A percentile compares a stretch with the other conserved stretches of the same genome.
Evolutionary conservation across 805 yeast genomes (phyloP).

Genomic region (Yarrowia sp.): DNA sequence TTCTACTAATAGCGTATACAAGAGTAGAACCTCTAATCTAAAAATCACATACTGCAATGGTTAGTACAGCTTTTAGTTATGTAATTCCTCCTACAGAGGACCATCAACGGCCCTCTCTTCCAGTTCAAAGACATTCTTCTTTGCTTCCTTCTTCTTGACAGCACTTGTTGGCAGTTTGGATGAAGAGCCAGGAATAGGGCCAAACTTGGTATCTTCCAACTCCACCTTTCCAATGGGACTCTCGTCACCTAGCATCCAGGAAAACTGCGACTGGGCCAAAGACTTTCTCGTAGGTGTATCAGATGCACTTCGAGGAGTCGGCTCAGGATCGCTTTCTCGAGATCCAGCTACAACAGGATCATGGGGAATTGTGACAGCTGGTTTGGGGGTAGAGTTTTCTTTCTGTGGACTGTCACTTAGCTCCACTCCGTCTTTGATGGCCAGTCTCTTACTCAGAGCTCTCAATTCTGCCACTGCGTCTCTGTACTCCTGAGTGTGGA

Average conservation of each 20-base stretch:
- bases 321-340: not conserved
- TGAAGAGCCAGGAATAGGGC: not conserved
- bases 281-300: conserved; percentile 29
- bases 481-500: not conserved
- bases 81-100: not conserved
- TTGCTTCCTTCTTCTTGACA: not conserved
- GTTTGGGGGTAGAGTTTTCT: not conserved
- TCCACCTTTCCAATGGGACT: conserved; percentile 2
- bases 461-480: not conserved
- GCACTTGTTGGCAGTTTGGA: not conserved
- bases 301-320: not conserved
- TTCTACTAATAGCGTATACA: too few species aligned
- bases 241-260: conserved; percentile 33
- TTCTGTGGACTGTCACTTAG: not conserved
- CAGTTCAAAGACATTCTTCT: conserved; percentile 6
- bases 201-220: conserved; percentile 1
- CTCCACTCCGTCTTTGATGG: not conserved
- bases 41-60: not conserved
- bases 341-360: not conserved
- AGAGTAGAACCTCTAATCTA: too few species aligned
- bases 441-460: conserved; percentile 12
- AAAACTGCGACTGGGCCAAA: conserved; percentile 33
- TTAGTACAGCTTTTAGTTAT: not conserved
- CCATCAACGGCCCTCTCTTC: conserved; percentile 8
- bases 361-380: not conserved